Evolutionary conservation across 2,329 filamentous ascomycete genomes (phyloP), one percentile per base, ranked within the genome.

Genomic region (Tolypocladium capitatum): DNA sequence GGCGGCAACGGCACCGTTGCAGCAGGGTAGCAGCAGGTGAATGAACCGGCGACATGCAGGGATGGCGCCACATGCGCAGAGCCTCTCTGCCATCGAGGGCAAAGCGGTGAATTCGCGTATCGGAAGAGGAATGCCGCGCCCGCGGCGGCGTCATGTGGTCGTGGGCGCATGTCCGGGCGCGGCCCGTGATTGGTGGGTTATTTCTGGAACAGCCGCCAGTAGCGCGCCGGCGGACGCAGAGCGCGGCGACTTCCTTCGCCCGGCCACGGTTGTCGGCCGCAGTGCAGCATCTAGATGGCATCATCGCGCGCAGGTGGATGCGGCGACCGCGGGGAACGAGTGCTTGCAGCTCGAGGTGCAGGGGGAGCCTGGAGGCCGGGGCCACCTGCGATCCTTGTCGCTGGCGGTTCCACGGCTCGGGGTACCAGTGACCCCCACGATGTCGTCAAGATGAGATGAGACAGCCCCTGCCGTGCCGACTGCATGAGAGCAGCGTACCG

Each of bases 201-300:
- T 52, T 62, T 63, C 58, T 61, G 58, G 58, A 57, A 62, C 54
- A 63, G 56, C 60, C 61, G 61, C 61, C 57, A 52, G 59, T 61
- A 59, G 58, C 61, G 61, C 60, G 55, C 44, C 47, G 46, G 44
- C n/a, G n/a, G n/a, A 45, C 34, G 48, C 46, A 47, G 16, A 38
- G 35, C 35, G 24, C 20, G n/a, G 21, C 13, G 36, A 27, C n/a
- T n/a, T n/a, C n/a, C n/a, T n/a, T n/a, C n/a, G n/a, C n/a, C n/a
- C n/a, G n/a, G n/a, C n/a, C n/a, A n/a, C n/a, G n/a, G n/a, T n/a
- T n/a, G n/a, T n/a, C n/a, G n/a, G n/a, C n/a, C n/a, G n/a, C n/a
- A n/a, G n/a, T n/a, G n/a, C n/a, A n/a, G n/a, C n/a, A n/a, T n/a
- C n/a, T n/a, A n/a, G n/a, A n/a, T n/a, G n/a, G n/a, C n/a, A n/a